Base-by-base conservation (phyloP, 441 rosid genomes). In the Populus hybrid region DNA sequence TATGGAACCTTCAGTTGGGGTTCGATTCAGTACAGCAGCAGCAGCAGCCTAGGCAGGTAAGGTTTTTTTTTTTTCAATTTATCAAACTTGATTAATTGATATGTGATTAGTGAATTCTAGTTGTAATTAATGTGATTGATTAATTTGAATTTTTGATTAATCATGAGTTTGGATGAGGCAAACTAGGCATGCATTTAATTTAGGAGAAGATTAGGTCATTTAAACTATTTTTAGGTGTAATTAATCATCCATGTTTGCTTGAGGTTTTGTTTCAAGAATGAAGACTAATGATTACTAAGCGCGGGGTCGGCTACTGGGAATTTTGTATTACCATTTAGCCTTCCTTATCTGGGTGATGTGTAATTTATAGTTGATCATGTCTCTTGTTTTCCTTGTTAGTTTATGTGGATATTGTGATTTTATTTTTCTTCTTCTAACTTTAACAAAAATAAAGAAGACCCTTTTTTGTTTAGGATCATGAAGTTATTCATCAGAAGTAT, bases 1-100 rank as follows among this genome's bases (percentile, higher is more conserved):
- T 90, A 53, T 91, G 93, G 36, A 87, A 93, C 6, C 89, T 90
- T 24, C 93, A 88, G 74, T 78, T 90, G 76, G 93, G 90, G 68
- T 87, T 87, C 74, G 92, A 90, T 79, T 84, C 96, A 16, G 81
- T 81, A 45, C 95, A 89, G 72, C 97, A 92, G 7, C 94, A 29
- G 31, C 31, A 87, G 38, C 80, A 82, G 2, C 77, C 94, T 82
- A 89, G 97, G 79, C 99, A 92, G 94, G 98, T 92, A 82, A 42
- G 82, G 61, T 63, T 73, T 82, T 35, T 64, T 42, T 29, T 28
- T 18, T 29, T 11, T 64, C 28, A 7, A 9, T 72, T 77, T 61
- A 7, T 64, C 68, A 68, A 24, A 63, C 70, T 67, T 76, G 77
- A 38, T 73, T 73, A 35, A 12, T 45, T 68, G 74, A 31, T 64